Percentiles rank a stretch among this genome's conserved stretches.
These are phyloP conservation scores for Polyporus arcularius DNA, from an alignment of 768 basidiomycete genomes.

Conservation along the genomic window DNA sequence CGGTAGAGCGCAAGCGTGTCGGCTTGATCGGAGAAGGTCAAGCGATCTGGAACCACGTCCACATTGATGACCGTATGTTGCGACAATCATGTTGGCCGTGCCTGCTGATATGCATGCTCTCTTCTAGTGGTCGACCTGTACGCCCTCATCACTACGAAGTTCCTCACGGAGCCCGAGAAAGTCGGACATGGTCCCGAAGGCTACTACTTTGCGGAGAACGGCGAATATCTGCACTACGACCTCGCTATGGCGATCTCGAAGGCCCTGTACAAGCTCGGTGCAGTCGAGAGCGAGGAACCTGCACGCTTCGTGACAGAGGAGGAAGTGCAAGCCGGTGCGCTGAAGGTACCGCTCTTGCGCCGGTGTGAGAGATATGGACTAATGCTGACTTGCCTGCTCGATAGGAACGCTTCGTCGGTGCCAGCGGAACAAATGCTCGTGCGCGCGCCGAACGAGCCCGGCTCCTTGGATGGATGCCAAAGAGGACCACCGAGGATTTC, in stretches of 20 bases:
- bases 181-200: constrained; percentile 36
- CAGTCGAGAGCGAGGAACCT: constrained; percentile 33
- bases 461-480: constrained; percentile 47
- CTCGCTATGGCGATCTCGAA: constrained; percentile 37
- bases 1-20: constrained; percentile 40
- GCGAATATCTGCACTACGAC: constrained; percentile 27
- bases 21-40: constrained; percentile 56
- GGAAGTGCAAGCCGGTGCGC: constrained; percentile 29
- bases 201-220: constrained; percentile 33
- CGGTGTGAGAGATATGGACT: neutral
- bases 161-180: constrained; percentile 23
- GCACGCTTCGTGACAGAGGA: constrained; percentile 45
- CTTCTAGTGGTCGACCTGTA: constrained; percentile 36
- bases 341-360: neutral
- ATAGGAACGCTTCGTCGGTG: too few species aligned
- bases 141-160: constrained; percentile 40
- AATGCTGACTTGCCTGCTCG: too few species aligned
- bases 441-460: constrained; percentile 23
- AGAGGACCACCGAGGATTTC: constrained; percentile 40
- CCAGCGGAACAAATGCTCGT: constrained; percentile 4
- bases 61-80: constrained; percentile 44
- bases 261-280: constrained; percentile 31
- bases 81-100: too few species aligned
- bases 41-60: constrained; percentile 59
- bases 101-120: too few species aligned